Evolutionary conservation across 2,329 filamentous ascomycete genomes (phyloP).

Genomic region (Monilinia vaccinii-corymbosi): DNA sequence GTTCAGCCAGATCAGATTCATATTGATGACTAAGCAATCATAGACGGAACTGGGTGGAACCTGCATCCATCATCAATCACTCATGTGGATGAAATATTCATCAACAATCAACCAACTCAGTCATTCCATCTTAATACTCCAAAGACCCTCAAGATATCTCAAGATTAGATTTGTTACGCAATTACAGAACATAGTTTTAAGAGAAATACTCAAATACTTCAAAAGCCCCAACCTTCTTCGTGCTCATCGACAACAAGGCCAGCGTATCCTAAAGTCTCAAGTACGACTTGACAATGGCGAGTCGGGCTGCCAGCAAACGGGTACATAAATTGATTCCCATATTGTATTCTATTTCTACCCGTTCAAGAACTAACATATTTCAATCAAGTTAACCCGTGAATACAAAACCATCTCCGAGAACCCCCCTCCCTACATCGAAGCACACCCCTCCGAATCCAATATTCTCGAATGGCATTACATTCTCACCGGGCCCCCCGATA

Average conservation of each 20-base stretch:
- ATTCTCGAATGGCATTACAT: slow-evolving; percentile 97
- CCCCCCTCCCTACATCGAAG: slow-evolving; percentile 79
- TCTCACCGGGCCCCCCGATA: slow-evolving; percentile 87
- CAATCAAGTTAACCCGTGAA: slow-evolving; percentile 48
- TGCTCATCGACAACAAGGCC: not conserved
- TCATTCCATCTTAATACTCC: not conserved
- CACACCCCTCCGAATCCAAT: slow-evolving; percentile 83
- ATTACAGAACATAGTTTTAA: not conserved
- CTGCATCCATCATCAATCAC: not conserved
- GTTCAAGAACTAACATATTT: not conserved
- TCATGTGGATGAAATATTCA: slow-evolving; percentile 2
- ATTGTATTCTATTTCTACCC: not conserved
- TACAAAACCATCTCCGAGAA: slow-evolving; percentile 60
- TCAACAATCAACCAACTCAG: not conserved
- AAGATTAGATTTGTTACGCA: not conserved
- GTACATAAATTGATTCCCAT: slow-evolving; percentile 32
- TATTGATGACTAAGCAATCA: slow-evolving; percentile 1
- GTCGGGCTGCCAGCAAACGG: slow-evolving; percentile 63
- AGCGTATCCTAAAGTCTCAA: slow-evolving; percentile 8
- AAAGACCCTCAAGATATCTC: not conserved
- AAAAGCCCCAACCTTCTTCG: not conserved
- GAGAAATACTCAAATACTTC: not conserved
- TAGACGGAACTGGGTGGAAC: not conserved
- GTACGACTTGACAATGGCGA: slow-evolving; percentile 47
- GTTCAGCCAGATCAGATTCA: not conserved